A percentile compares a stretch with the other conserved stretches of the same genome.
Evolutionary conservation across 83 land plant genomes (phyloP).

Genomic region (Picea abies): DNA sequence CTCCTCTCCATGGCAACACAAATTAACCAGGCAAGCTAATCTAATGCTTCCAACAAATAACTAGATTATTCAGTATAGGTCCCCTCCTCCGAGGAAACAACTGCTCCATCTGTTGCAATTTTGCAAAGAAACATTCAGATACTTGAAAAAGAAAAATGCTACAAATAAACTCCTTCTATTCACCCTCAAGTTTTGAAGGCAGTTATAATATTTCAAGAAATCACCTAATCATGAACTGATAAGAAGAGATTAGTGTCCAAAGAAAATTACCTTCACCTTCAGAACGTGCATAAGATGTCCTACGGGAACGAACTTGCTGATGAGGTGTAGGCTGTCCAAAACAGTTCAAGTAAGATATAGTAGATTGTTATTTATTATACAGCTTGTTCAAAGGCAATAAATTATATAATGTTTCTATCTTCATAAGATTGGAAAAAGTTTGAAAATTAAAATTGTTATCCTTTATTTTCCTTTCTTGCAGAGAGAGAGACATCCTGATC

Average conservation of each 20-base stretch:
- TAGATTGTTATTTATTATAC: background rate
- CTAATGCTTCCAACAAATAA: background rate
- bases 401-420: background rate
- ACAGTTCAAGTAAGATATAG: background rate
- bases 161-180: background rate
- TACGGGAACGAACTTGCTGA: conserved; percentile 45
- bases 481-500: background rate
- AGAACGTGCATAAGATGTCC: conserved; percentile 31
- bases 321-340: conserved; percentile 50
- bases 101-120: conserved; percentile 20
- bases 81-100: conserved; percentile 19
- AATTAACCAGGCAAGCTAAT: background rate
- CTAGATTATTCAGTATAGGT: conserved; percentile 11
- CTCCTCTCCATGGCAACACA: conserved; percentile 15
- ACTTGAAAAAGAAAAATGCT: background rate
- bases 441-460: background rate
- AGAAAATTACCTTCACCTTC: conserved; percentile 29
- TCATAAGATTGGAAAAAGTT: background rate
- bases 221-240: background rate
- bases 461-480: background rate
- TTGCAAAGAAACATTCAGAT: background rate
- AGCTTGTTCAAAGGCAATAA: background rate
- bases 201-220: background rate
- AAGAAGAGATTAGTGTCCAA: background rate
- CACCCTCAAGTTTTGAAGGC: background rate